phyloP scores from a whole-genome alignment of 2,329 filamentous ascomycete species.

The Trichophyton mentagrophytes region DNA sequence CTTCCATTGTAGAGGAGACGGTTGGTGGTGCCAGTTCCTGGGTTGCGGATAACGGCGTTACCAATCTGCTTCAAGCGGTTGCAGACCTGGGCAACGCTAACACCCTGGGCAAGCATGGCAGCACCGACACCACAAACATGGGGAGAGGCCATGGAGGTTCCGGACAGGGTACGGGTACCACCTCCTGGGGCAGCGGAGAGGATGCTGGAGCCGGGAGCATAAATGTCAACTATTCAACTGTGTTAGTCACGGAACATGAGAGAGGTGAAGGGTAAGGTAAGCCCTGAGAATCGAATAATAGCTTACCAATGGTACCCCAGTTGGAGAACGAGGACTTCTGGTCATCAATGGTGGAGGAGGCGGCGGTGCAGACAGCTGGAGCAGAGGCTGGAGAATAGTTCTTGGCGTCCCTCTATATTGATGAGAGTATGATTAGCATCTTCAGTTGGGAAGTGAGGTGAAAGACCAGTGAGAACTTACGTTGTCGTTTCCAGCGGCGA shows the following conservation, averaged over 20 bases:
- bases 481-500: conserved; percentile 32
- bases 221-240: conserved; percentile 37
- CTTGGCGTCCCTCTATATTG: conserved; percentile 20
- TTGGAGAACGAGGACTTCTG: conserved; percentile 31
- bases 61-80: conserved; percentile 44
- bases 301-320: conserved; percentile 27
- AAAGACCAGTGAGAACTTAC: conserved; percentile 9
- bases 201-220: conserved; percentile 44
- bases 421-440: neutral
- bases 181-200: conserved; percentile 38
- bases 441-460: no score
- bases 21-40: conserved; percentile 18
- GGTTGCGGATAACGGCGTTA: conserved; percentile 16
- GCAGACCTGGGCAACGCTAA: conserved; percentile 34
- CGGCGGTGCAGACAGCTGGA: conserved; percentile 29
- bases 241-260: neutral
- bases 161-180: conserved; percentile 34
- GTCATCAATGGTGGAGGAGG: conserved; percentile 26
- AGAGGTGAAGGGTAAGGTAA: neutral
- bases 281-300: neutral
- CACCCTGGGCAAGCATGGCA: conserved; percentile 39
- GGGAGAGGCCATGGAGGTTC: conserved; percentile 29
- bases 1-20: conserved; percentile 21
- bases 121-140: conserved; percentile 44
- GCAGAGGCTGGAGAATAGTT: conserved; percentile 30